phyloP scores from a whole-genome alignment of 73 alveolate genomes.

The Paramecium primaurelia region DNA sequence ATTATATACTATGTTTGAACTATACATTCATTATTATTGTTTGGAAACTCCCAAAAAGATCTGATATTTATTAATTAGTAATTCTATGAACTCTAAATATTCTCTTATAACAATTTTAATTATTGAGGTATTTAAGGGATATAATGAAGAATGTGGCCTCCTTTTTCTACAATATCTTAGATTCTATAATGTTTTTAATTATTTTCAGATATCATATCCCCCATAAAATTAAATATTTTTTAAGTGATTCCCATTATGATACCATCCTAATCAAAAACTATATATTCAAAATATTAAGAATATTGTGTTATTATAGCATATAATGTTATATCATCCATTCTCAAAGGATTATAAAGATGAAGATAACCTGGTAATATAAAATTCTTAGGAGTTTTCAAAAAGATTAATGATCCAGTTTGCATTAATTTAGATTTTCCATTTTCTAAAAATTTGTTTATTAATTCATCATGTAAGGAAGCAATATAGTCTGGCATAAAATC shows the following conservation, averaged over 20 bases:
- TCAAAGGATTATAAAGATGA: neutral
- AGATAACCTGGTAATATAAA: neutral
- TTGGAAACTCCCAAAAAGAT: conserved; percentile 1
- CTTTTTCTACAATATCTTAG: neutral
- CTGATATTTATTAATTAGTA: neutral
- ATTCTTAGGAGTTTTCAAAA: neutral
- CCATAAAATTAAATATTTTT: neutral
- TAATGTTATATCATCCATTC: neutral
- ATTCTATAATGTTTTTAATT: neutral
- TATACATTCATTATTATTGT: neutral
- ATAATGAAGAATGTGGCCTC: neutral
- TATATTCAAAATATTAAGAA: neutral
- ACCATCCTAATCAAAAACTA: neutral
- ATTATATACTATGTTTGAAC: neutral
- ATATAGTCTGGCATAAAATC: neutral
- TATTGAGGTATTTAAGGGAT: neutral
- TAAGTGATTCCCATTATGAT: neutral
- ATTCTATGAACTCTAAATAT: neutral
- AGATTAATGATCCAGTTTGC: neutral
- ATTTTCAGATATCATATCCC: neutral
- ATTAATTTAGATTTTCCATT: neutral
- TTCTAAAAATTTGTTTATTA: neutral
- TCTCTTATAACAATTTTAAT: neutral
- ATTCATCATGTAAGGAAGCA: neutral
- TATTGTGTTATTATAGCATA: neutral